A percentile compares a stretch with the other conserved stretches of the same genome.
phyloP scores from a whole-genome alignment of 345 rosid genomes.

The Firmiana major region DNA sequence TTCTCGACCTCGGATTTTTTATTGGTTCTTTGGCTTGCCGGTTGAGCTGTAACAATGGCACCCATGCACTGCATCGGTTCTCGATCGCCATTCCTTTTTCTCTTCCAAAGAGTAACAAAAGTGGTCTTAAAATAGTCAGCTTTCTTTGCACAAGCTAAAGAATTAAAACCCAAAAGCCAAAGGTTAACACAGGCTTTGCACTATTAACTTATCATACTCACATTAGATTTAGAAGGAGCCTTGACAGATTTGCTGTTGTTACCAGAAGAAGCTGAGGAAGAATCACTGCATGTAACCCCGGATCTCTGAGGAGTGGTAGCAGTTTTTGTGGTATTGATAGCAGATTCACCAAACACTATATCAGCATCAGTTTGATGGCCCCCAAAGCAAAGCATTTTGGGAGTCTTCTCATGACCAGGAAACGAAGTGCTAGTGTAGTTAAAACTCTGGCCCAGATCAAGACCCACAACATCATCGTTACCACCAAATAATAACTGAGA shows the following conservation, averaged over 20 bases:
- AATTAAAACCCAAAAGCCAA: not conserved
- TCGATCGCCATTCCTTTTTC: slow-evolving; percentile 40
- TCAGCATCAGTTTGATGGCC: slow-evolving; percentile 28
- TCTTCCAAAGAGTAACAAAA: slow-evolving; percentile 30
- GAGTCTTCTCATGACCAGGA: slow-evolving; percentile 26
- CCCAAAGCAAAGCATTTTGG: slow-evolving; percentile 82
- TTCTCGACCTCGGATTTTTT: slow-evolving; percentile 50
- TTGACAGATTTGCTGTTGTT: slow-evolving; percentile 20
- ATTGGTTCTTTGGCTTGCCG: slow-evolving; percentile 27
- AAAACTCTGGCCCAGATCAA: slow-evolving; percentile 22
- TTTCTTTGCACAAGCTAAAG: not conserved
- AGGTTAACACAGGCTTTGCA: not conserved
- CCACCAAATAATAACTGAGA: slow-evolving; percentile 61
- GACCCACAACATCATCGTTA: slow-evolving; percentile 24
- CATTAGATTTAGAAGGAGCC: slow-evolving; percentile 25
- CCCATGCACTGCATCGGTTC: slow-evolving; percentile 16
- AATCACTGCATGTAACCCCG: slow-evolving; percentile 40
- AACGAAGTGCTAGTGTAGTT: slow-evolving; percentile 16
- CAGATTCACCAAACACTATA: slow-evolving; percentile 14
- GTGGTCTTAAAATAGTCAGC: not conserved
- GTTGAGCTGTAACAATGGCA: slow-evolving; percentile 9
- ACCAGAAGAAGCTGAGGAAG: slow-evolving; percentile 40
- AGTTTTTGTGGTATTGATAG: not conserved
- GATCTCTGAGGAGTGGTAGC: slow-evolving; percentile 27
- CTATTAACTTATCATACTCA: slow-evolving; percentile 13